phyloP scores from a whole-genome alignment of 73 alveolate species.

The Paramecium caudatum region DNA sequence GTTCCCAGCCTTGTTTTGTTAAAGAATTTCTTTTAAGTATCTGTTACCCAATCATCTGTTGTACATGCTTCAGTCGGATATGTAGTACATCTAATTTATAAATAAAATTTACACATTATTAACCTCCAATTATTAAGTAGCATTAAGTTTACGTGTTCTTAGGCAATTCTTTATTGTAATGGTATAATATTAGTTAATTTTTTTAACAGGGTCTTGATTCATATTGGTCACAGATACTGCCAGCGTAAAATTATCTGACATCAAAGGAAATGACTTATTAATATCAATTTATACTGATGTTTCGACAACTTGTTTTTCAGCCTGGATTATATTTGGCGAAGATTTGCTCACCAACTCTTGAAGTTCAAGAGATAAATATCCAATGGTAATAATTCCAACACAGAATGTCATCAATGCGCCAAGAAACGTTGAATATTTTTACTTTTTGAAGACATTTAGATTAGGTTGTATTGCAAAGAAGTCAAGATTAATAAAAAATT shows the following conservation, averaged over 20 bases:
- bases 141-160: neutral
- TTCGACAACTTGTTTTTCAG: neutral
- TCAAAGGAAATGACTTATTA: conserved; percentile 18
- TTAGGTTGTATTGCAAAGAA: too few relatives aligned
- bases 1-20: conserved; percentile 15
- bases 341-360: neutral
- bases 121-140: neutral
- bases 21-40: neutral
- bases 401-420: neutral
- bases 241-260: neutral
- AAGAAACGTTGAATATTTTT: neutral
- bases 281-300: neutral
- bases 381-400: neutral
- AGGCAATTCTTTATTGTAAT: neutral
- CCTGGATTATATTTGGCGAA: neutral
- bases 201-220: neutral
- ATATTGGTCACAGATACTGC: neutral
- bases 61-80: conserved; percentile 16
- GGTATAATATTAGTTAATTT: neutral
- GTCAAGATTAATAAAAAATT: too few relatives aligned
- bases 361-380: neutral
- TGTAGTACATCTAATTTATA: neutral
- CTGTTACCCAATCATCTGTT: neutral
- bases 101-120: neutral
- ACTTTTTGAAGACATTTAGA: neutral